A percentile compares a stretch with the other conserved stretches of the same genome.
phyloP scores from a whole-genome alignment of 2,329 filamentous ascomycete genomes.

The Pseudogymnoascus pannorum region DNA sequence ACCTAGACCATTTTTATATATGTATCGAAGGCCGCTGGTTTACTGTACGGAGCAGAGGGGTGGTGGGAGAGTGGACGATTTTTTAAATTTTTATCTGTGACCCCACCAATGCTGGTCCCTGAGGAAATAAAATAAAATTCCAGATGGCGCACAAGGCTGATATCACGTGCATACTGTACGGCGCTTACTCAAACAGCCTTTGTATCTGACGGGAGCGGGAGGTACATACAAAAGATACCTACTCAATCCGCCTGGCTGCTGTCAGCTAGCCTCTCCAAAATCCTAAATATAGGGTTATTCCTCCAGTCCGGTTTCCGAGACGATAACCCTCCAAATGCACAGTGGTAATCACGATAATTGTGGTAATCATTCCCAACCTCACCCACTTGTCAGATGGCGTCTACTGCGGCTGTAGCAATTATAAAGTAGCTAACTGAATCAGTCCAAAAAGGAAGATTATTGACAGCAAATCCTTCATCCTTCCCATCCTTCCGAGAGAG shows the following conservation, averaged over 20 bases:
- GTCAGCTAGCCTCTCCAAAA: background rate
- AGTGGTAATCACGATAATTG: background rate
- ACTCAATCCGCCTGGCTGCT: background rate
- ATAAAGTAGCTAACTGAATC: background rate
- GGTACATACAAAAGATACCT: background rate
- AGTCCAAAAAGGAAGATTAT: background rate
- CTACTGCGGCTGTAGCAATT: background rate
- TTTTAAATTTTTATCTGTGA: too few species aligned
- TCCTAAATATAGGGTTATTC: constrained; percentile 1
- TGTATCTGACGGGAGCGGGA: background rate
- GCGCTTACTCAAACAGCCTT: background rate
- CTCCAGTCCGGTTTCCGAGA: too few species aligned
- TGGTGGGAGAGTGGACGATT: background rate
- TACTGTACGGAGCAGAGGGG: too few species aligned
- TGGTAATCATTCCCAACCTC: background rate
- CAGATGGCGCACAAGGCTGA: background rate
- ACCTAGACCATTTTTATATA: too few species aligned
- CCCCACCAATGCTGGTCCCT: background rate
- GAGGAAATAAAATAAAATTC: background rate
- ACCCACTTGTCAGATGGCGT: background rate
- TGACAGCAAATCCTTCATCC: background rate
- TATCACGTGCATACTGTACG: background rate
- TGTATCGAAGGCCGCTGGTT: too few species aligned
- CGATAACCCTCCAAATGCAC: background rate
- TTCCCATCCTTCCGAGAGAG: background rate